phyloP scores from a whole-genome alignment of 1,139 yeast species.

The Kluyveromyces marxianus region DNA sequence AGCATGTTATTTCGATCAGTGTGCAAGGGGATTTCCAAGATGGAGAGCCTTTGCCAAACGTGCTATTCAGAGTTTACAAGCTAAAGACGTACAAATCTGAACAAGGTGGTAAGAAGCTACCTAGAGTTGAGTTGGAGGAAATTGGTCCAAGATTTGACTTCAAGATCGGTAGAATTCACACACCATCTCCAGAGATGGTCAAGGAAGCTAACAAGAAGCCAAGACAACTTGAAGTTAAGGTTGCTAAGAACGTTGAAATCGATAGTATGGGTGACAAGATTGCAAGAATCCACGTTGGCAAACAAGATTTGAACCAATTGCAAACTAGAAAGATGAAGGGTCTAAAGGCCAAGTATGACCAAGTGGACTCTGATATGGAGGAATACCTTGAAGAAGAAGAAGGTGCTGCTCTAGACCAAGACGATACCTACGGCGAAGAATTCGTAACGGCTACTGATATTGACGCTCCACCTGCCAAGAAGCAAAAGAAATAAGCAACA shows the following conservation, averaged over 20 bases:
- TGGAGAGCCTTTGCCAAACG: constrained; percentile 67
- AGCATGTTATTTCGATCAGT: constrained; percentile 78
- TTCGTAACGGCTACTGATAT: constrained; percentile 49
- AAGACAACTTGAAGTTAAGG: constrained; percentile 72
- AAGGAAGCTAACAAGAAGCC: constrained; percentile 83
- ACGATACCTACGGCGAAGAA: constrained; percentile 62
- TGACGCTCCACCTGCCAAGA: constrained; percentile 36
- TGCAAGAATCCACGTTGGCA: constrained; percentile 93
- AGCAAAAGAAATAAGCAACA: constrained; percentile 28
- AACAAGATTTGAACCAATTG: constrained; percentile 80
- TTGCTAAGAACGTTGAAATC: constrained; percentile 80
- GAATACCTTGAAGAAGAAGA: constrained; percentile 39
- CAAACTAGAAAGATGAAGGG: constrained; percentile 99
- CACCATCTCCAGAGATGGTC: constrained; percentile 83
- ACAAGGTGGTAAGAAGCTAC: constrained; percentile 59
- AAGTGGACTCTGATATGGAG: constrained; percentile 52
- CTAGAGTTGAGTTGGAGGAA: constrained; percentile 90
- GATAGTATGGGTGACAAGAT: constrained; percentile 94
- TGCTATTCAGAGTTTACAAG: constrained; percentile 86
- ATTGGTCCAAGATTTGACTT: constrained; percentile 95
- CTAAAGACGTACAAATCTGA: constrained; percentile 75
- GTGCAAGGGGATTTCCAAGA: constrained; percentile 68
- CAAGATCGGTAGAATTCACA: constrained; percentile 77
- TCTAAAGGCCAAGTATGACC: constrained; percentile 78
- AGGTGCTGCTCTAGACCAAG: constrained; percentile 23